These are phyloP conservation scores for Leishmania tropica DNA, from an alignment of 208 protist genomes.

Conservation along the genomic window DNA sequence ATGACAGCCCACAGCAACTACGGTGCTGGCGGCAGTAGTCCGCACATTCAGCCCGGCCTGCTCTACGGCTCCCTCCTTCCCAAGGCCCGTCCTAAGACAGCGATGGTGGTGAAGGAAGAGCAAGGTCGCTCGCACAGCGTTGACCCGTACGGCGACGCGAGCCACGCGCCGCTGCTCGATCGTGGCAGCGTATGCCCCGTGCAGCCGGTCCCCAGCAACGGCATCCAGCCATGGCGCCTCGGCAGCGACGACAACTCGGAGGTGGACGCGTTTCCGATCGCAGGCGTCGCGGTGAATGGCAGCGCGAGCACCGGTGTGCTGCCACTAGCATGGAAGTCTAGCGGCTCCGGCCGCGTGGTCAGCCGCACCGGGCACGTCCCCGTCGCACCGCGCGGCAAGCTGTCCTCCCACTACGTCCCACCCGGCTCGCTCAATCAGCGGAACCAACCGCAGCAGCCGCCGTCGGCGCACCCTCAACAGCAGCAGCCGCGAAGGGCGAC, in stretches of 20 bases:
- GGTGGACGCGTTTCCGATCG: slow-evolving; percentile 9
- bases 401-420: slow-evolving; percentile 29
- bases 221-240: background rate
- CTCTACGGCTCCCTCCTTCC: slow-evolving; percentile 68
- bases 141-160: slow-evolving; percentile 16
- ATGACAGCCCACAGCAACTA: background rate
- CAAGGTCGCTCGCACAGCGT: slow-evolving; percentile 26
- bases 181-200: slow-evolving; percentile 23
- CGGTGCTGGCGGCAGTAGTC: background rate
- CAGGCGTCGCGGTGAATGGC: slow-evolving; percentile 26
- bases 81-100: slow-evolving; percentile 40
- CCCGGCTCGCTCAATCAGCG: background rate
- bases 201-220: background rate
- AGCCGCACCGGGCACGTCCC: slow-evolving; percentile 35
- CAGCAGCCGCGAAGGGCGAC: background rate
- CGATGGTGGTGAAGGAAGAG: slow-evolving; percentile 36
- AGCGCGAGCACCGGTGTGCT: slow-evolving; percentile 27
- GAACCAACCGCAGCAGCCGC: background rate
- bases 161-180: slow-evolving; percentile 19
- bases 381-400: slow-evolving; percentile 13
- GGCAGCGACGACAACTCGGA: background rate
- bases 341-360: slow-evolving; percentile 49
- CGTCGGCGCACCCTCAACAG: background rate
- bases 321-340: slow-evolving; percentile 72
- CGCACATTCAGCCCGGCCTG: slow-evolving; percentile 46